phyloP scores from a whole-genome alignment of 2,329 filamentous ascomycete genomes.

The Ceratocystis cubensis region DNA sequence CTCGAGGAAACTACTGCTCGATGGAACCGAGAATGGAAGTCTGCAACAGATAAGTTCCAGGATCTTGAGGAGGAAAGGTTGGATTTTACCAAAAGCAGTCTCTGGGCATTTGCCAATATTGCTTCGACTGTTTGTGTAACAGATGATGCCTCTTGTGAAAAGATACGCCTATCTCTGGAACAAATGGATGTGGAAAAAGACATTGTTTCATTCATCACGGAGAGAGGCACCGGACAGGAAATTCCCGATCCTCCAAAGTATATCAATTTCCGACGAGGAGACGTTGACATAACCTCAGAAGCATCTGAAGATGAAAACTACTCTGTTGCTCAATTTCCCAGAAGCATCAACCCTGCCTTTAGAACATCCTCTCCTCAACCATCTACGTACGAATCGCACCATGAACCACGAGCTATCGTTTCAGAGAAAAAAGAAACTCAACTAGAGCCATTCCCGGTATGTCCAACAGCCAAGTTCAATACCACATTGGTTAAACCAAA shows the following conservation, averaged over 20 bases:
- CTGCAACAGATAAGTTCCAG: constrained; percentile 96
- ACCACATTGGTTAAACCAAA: background rate
- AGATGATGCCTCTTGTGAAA: constrained; percentile 92
- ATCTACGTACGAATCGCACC: constrained; percentile 82
- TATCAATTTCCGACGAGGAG: constrained; percentile 95
- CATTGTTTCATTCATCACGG: constrained; percentile 76
- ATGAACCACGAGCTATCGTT: constrained; percentile 67
- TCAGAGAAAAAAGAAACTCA: constrained; percentile 30
- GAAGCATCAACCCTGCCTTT: constrained; percentile 91
- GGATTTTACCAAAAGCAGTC: constrained; percentile 92
- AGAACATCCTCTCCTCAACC: constrained; percentile 92
- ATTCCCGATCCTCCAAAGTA: constrained; percentile 95
- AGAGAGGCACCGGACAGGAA: constrained; percentile 84
- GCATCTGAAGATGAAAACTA: constrained; percentile 78
- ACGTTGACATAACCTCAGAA: constrained; percentile 72
- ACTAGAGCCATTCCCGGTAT: constrained; percentile 1
- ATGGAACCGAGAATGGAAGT: constrained; percentile 98
- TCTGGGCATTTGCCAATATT: constrained; percentile 97
- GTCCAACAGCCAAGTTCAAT: background rate
- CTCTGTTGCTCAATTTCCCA: constrained; percentile 88
- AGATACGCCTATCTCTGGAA: constrained; percentile 83
- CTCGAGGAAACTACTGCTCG: constrained; percentile 88
- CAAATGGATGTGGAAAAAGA: constrained; percentile 96
- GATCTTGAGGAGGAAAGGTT: constrained; percentile 94
- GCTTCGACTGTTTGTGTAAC: constrained; percentile 95